Percentiles rank a stretch among this genome's conserved stretches.
Conservation (phyloP, 495 filamentous ascomycete genomes). For the Penicillium egyptiacum region DNA sequence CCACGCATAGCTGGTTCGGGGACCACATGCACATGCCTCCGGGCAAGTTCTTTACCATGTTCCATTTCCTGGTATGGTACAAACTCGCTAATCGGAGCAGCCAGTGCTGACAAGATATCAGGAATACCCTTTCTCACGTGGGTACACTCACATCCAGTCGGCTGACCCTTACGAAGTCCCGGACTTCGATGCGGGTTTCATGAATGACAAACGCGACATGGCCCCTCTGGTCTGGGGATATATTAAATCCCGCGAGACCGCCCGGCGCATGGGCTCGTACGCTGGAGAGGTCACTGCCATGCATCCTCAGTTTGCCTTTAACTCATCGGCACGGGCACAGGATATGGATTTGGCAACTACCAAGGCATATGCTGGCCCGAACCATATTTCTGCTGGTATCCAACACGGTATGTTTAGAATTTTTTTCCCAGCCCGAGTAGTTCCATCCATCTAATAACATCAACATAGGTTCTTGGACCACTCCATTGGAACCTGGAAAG, state of each 20-base stretch:
- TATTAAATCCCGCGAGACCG: conserved; percentile 82
- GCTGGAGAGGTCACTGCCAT: conserved; percentile 72
- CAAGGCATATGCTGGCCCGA: conserved; percentile 69
- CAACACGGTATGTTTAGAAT: conserved; percentile 50
- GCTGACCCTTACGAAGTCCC: conserved; percentile 70
- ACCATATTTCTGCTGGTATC: conserved; percentile 72
- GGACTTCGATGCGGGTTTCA: conserved; percentile 82
- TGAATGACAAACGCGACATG: conserved; percentile 85
- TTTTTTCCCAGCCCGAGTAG: neutral
- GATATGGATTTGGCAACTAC: conserved; percentile 76
- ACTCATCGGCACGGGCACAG: conserved; percentile 64
- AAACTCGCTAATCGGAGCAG: neutral
- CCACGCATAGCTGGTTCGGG: conserved; percentile 34
- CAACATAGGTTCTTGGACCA: conserved; percentile 40
- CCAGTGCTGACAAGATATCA: conserved; percentile 8
- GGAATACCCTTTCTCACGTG: conserved; percentile 78
- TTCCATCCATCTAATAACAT: neutral
- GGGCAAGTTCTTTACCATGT: conserved; percentile 86
- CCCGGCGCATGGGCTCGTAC: conserved; percentile 73
- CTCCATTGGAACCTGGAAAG: conserved; percentile 49
- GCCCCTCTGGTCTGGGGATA: conserved; percentile 83
- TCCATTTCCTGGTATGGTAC: conserved; percentile 67
- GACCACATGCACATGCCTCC: conserved; percentile 74
- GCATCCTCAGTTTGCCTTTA: conserved; percentile 62
- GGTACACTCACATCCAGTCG: conserved; percentile 68